These are phyloP conservation scores for Iberis pinnata DNA, from an alignment of 345 rosid genomes.

Conservation along the genomic window DNA sequence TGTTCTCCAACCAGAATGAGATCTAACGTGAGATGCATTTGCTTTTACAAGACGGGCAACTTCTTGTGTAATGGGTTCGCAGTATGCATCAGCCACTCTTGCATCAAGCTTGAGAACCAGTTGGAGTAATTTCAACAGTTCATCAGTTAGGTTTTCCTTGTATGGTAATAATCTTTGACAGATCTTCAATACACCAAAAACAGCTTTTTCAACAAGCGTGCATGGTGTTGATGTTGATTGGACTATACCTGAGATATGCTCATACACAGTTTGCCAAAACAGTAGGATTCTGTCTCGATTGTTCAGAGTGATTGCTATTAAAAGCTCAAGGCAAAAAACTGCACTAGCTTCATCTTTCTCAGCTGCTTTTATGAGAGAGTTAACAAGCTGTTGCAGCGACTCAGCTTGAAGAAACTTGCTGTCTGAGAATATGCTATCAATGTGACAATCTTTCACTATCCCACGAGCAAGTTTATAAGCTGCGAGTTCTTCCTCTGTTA, in stretches of 20 bases:
- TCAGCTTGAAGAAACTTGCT: slow-evolving; percentile 72
- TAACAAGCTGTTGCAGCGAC: slow-evolving; percentile 54
- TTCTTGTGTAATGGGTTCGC: slow-evolving; percentile 69
- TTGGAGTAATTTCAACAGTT: slow-evolving; percentile 61
- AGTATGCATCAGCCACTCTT: slow-evolving; percentile 68
- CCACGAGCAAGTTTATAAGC: slow-evolving; percentile 44
- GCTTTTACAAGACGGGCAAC: slow-evolving; percentile 63
- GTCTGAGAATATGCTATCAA: slow-evolving; percentile 62
- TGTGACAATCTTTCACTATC: slow-evolving; percentile 48
- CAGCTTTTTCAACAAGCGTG: slow-evolving; percentile 56
- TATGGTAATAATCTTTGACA: slow-evolving; percentile 71
- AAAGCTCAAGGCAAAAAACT: slow-evolving; percentile 63
- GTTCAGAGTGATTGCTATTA: slow-evolving; percentile 54
- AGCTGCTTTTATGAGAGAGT: slow-evolving; percentile 47
- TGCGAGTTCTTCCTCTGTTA: slow-evolving; percentile 54
- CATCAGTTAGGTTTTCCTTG: slow-evolving; percentile 66
- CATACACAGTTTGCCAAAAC: slow-evolving; percentile 60
- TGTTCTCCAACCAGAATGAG: slow-evolving; percentile 59
- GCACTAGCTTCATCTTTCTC: slow-evolving; percentile 45
- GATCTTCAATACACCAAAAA: slow-evolving; percentile 62
- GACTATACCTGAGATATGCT: slow-evolving; percentile 53
- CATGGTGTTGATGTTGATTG: slow-evolving; percentile 56
- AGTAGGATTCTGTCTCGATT: slow-evolving; percentile 69
- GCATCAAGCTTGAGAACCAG: slow-evolving; percentile 74
- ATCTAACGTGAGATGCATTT: slow-evolving; percentile 61